A percentile compares a stretch with the other conserved stretches of the same genome.
Conservation (phyloP, 164 flowering plant species). For the Hamamelis virginiana region DNA sequence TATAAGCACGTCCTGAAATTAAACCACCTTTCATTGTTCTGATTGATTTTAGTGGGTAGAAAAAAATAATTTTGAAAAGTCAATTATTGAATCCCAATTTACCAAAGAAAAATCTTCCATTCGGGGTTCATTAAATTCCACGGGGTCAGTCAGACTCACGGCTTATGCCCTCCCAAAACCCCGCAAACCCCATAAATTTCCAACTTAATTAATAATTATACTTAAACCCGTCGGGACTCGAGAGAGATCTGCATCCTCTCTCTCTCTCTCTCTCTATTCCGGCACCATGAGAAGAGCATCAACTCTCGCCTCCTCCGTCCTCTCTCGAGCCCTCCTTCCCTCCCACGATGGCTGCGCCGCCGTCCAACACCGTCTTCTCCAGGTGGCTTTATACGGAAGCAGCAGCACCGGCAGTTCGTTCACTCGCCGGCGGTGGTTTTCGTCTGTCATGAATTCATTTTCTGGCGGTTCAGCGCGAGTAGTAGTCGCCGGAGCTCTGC, state of each 20-base stretch:
- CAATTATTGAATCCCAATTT: no score
- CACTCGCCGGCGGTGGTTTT: conserved; percentile 19
- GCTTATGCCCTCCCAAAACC: no score
- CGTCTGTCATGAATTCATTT: neutral
- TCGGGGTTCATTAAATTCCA: no score
- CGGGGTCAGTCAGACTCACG: no score
- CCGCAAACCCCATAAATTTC: no score
- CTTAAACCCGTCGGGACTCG: neutral
- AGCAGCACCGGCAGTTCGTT: conserved; percentile 9
- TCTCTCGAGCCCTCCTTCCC: conserved; percentile 14
- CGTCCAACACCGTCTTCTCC: conserved; percentile 24
- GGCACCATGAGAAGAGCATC: conserved; percentile 25
- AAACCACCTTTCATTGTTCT: no score
- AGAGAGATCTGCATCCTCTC: neutral
- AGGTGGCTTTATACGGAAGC: conserved; percentile 23
- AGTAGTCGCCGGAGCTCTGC: conserved; percentile 39
- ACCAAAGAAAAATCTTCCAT: no score
- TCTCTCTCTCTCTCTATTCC: neutral
- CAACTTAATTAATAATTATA: no score
- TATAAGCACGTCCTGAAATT: no score
- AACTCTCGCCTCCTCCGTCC: conserved; percentile 18
- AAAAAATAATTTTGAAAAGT: no score
- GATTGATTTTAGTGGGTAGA: no score
- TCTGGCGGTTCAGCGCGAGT: conserved; percentile 10
- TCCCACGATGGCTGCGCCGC: conserved; percentile 9